A percentile compares a stretch with the other conserved stretches of the same genome.
Evolutionary conservation across 495 filamentous ascomycete species (phyloP).

Genomic region (Daldinia bambusicola): DNA sequence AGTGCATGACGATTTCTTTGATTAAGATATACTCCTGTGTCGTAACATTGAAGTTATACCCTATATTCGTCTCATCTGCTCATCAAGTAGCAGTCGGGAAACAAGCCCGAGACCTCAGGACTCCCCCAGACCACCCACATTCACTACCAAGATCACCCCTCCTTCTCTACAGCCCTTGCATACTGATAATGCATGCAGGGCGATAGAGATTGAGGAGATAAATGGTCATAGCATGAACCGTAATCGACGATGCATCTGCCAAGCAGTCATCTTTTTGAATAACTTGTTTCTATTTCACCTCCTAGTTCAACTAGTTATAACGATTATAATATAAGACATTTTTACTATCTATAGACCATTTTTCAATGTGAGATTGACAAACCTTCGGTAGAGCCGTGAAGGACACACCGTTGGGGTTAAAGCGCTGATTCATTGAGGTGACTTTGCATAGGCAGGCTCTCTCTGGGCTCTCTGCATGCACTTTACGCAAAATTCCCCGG

Average conservation of each 20-base stretch:
- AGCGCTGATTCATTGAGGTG: background rate
- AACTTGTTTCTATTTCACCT: background rate
- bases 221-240: conserved; percentile 32
- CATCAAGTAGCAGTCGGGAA: conserved; percentile 31
- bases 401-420: no score
- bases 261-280: conserved; percentile 6
- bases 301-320: background rate
- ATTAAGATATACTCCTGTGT: conserved; percentile 33
- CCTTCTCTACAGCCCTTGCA: conserved; percentile 40
- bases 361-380: no score
- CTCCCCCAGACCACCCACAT: no score
- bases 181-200: conserved; percentile 38
- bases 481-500: conserved; percentile 39
- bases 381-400: no score
- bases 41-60: conserved; percentile 6
- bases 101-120: conserved; percentile 35
- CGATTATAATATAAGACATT: conserved; percentile 5
- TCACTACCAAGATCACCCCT: conserved; percentile 32
- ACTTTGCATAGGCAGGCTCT: conserved; percentile 23
- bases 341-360: background rate
- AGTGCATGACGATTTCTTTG: conserved; percentile 17
- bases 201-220: conserved; percentile 38
- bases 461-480: conserved; percentile 24
- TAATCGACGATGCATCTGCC: conserved; percentile 29
- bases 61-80: conserved; percentile 35